Percentiles rank a stretch among this genome's conserved stretches.
phyloP scores from a whole-genome alignment of 768 basidiomycete species.

The Hygrophorus pudorinus region DNA sequence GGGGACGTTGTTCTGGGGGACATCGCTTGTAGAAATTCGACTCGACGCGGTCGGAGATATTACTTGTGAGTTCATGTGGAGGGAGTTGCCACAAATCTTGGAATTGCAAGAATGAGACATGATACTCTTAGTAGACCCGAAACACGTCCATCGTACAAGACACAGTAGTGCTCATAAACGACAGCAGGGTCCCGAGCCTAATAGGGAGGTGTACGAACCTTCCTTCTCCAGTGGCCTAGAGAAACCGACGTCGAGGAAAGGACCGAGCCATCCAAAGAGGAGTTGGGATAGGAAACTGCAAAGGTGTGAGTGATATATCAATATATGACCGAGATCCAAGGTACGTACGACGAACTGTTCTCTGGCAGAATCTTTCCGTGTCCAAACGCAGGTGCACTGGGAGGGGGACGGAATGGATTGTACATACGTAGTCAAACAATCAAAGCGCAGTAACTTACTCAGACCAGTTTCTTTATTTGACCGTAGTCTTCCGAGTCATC shows the following conservation, averaged over 20 bases:
- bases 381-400: slow-evolving; percentile 43
- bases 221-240: slow-evolving; percentile 48
- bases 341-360: slow-evolving; percentile 24
- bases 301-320: background rate
- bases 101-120: background rate
- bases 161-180: background rate
- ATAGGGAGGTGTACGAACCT: too few species aligned
- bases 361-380: slow-evolving; percentile 37
- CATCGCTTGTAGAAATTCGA: slow-evolving; percentile 39
- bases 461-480: too few species aligned
- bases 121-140: too few species aligned
- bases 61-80: slow-evolving; percentile 22
- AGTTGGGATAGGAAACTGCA: slow-evolving; percentile 35
- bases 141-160: too few species aligned
- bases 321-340: background rate
- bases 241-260: slow-evolving; percentile 48
- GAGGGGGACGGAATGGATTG: slow-evolving; percentile 30
- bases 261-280: slow-evolving; percentile 42
- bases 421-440: too few species aligned
- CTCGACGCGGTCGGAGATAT: slow-evolving; percentile 33
- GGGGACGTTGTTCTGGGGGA: slow-evolving; percentile 36
- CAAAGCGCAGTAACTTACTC: too few species aligned
- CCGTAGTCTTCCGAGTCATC: too few species aligned
- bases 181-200: too few species aligned
- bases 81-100: slow-evolving; percentile 49